Conservation (phyloP, 495 filamentous ascomycete genomes). For the Barbatosphaeria neglecta region DNA sequence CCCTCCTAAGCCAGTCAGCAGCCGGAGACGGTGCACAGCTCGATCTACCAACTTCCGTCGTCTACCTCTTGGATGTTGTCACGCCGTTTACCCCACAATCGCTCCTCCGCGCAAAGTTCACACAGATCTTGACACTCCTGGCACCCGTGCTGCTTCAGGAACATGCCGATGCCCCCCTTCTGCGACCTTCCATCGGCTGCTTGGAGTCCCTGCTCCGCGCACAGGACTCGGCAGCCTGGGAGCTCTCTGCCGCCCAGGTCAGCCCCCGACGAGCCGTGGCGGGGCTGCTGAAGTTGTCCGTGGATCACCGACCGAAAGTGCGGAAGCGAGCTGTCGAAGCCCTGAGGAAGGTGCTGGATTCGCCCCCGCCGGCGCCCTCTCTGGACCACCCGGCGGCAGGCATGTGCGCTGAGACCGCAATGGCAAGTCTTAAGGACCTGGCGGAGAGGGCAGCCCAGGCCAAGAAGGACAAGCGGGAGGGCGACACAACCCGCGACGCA, state of each 20-base stretch:
- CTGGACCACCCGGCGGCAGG: constrained; percentile 87
- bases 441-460: constrained; percentile 45
- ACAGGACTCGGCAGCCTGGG: constrained; percentile 82
- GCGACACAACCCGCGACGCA: constrained; percentile 56
- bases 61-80: constrained; percentile 90
- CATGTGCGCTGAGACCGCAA: constrained; percentile 85
- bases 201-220: constrained; percentile 78
- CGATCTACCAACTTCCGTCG: constrained; percentile 73
- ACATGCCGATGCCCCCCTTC: constrained; percentile 78
- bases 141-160: constrained; percentile 67
- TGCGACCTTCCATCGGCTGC: constrained; percentile 83
- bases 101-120: constrained; percentile 83
- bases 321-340: constrained; percentile 90
- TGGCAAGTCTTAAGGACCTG: constrained; percentile 62
- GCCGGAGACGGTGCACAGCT: constrained; percentile 60
- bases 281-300: constrained; percentile 68
- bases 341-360: constrained; percentile 66
- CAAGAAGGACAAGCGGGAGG: constrained; percentile 57
- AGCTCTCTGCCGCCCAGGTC: constrained; percentile 67
- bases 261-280: constrained; percentile 81
- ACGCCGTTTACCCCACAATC: constrained; percentile 71
- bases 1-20: constrained; percentile 67
- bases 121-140: constrained; percentile 77
- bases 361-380: constrained; percentile 76
- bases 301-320: constrained; percentile 89